phyloP scores from a whole-genome alignment of 169 alveolate genomes.

The Amoebophrya sp. region DNA sequence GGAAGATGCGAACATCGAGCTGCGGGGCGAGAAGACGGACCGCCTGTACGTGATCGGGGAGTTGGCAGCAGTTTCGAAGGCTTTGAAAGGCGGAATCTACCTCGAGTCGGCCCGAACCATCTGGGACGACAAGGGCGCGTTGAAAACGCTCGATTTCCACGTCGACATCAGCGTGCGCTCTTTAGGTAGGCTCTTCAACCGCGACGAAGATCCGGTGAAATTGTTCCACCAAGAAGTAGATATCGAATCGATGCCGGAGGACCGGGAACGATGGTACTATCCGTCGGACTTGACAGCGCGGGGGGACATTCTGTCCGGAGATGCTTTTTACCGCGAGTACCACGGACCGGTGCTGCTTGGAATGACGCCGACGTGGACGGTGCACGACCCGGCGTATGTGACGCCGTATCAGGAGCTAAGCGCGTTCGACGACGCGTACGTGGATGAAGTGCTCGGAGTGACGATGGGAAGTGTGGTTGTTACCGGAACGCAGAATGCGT shows the following conservation, averaged over 20 bases:
- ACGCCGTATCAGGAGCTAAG: background rate
- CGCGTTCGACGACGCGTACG: background rate
- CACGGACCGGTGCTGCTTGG: background rate
- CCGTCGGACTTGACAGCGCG: background rate
- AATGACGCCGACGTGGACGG: background rate
- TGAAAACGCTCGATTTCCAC: background rate
- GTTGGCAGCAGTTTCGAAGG: background rate
- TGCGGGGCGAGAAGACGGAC: background rate
- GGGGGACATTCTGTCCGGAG: background rate
- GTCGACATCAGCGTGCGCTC: background rate
- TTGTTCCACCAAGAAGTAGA: background rate
- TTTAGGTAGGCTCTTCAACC: background rate
- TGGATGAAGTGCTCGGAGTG: background rate
- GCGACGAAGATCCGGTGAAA: background rate
- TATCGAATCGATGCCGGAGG: background rate
- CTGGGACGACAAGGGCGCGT: background rate
- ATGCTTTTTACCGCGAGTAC: background rate
- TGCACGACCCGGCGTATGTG: background rate
- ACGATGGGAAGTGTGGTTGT: too few relatives aligned
- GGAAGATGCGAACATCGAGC: background rate
- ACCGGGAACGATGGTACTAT: background rate
- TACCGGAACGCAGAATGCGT: background rate
- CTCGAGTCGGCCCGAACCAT: background rate
- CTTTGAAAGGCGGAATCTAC: background rate
- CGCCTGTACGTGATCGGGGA: background rate